phyloP scores from a whole-genome alignment of 1,284 basidiomycete genomes.

The Phellinidium pouzarii region DNA sequence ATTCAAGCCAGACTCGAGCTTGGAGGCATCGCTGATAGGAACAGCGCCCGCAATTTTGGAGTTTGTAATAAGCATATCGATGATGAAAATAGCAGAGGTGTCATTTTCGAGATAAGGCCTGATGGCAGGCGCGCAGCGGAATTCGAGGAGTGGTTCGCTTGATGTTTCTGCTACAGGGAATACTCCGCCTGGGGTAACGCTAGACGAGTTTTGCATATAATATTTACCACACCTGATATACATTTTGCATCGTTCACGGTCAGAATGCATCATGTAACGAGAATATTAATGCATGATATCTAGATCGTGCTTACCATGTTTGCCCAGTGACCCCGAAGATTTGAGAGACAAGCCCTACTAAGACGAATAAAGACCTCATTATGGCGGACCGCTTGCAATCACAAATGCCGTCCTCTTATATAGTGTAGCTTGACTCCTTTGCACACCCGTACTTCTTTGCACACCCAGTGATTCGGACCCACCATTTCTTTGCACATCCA shows the following conservation, averaged over 20 bases:
- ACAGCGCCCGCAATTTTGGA: slow-evolving; percentile 40
- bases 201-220: slow-evolving; percentile 44
- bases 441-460: too few relatives aligned
- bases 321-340: background rate
- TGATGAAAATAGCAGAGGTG: slow-evolving; percentile 36
- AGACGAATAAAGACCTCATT: background rate
- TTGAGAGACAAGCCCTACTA: background rate
- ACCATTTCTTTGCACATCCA: too few relatives aligned
- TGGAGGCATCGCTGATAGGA: slow-evolving; percentile 36
- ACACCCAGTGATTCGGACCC: too few relatives aligned
- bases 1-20: slow-evolving; percentile 24
- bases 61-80: slow-evolving; percentile 53
- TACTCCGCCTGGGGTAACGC: slow-evolving; percentile 52
- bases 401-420: background rate
- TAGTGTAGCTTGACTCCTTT: too few relatives aligned
- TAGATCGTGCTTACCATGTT: slow-evolving; percentile 7
- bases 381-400: background rate
- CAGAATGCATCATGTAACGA: background rate
- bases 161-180: slow-evolving; percentile 48
- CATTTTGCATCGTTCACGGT: background rate
- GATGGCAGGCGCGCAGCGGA: slow-evolving; percentile 61
- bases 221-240: slow-evolving; percentile 60
- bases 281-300: background rate
- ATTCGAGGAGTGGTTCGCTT: slow-evolving; percentile 47
- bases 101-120: slow-evolving; percentile 62